phyloP scores from a whole-genome alignment of 1,284 basidiomycete species.

The Crucibulum cyathiforme region DNA sequence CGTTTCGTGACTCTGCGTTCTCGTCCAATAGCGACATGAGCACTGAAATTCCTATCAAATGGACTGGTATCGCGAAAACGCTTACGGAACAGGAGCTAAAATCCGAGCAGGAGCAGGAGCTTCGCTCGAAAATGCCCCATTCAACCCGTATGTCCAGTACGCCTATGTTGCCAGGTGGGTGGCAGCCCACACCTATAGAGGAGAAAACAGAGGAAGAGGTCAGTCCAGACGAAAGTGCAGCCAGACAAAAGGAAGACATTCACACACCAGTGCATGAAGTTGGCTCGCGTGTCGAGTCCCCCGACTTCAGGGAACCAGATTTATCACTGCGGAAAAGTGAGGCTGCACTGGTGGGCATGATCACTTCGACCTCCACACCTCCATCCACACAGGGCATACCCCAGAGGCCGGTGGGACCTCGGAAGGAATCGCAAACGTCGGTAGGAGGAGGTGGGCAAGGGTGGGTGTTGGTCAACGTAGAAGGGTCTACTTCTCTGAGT shows the following conservation, averaged over 20 bases:
- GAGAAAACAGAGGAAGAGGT: slow-evolving; percentile 43
- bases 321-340: slow-evolving; percentile 56
- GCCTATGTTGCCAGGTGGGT: slow-evolving; percentile 48
- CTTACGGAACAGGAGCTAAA: slow-evolving; percentile 21
- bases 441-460: slow-evolving; percentile 44
- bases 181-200: slow-evolving; percentile 49
- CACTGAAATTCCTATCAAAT: slow-evolving; percentile 56
- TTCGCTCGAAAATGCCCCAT: slow-evolving; percentile 21
- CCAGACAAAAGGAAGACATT: slow-evolving; percentile 28
- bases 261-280: slow-evolving; percentile 57
- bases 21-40: slow-evolving; percentile 51
- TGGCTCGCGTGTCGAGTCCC: slow-evolving; percentile 50
- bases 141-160: slow-evolving; percentile 26
- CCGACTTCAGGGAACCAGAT: slow-evolving; percentile 49
- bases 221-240: background rate
- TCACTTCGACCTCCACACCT: slow-evolving; percentile 35
- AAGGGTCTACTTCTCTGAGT: slow-evolving; percentile 33
- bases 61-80: slow-evolving; percentile 51
- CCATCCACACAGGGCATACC: slow-evolving; percentile 21
- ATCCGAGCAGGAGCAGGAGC: slow-evolving; percentile 9
- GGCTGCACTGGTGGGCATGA: slow-evolving; percentile 56
- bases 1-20: slow-evolving; percentile 62
- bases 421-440: slow-evolving; percentile 19
- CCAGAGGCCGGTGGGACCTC: slow-evolving; percentile 10
- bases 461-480: slow-evolving; percentile 73